These are phyloP conservation scores for Macadamia tetraphylla DNA, from an alignment of 164 flowering plant species.

Conservation along the genomic window DNA sequence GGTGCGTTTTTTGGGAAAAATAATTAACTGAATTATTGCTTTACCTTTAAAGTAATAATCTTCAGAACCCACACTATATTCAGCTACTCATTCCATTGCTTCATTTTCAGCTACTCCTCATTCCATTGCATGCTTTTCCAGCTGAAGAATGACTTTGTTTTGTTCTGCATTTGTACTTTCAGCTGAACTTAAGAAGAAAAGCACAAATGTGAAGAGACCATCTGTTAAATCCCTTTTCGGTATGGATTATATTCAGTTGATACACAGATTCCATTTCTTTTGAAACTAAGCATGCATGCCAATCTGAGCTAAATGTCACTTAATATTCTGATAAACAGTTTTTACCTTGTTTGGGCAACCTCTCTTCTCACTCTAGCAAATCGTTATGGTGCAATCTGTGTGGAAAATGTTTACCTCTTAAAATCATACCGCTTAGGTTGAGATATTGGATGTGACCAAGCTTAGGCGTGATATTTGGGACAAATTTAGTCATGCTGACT, in stretches of 20 bases:
- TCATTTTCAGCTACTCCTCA: not conserved
- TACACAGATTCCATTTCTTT: not conserved
- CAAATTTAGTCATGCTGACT: no score
- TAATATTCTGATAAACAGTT: no score
- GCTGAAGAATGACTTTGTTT: not conserved
- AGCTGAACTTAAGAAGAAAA: slow-evolving; percentile 94
- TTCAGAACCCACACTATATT: not conserved
- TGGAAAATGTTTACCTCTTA: no score
- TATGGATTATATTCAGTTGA: slow-evolving; percentile 19
- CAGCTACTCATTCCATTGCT: not conserved
- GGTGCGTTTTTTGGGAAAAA: no score
- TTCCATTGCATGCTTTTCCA: not conserved
- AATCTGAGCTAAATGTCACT: no score
- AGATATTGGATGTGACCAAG: no score
- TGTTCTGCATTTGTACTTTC: slow-evolving; percentile 12
- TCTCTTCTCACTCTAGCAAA: no score
- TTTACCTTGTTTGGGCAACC: no score
- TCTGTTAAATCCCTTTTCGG: slow-evolving; percentile 86
- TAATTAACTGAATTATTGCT: not conserved
- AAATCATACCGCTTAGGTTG: no score
- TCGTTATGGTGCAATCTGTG: no score
- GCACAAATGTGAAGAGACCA: slow-evolving; percentile 64
- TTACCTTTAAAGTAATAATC: not conserved
- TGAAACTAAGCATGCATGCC: not conserved
- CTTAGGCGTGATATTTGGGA: no score